A percentile compares a stretch with the other conserved stretches of the same genome.
Evolutionary conservation across 352 stramenopile genomes (phyloP).

Genomic region (Globisporangium solare): DNA sequence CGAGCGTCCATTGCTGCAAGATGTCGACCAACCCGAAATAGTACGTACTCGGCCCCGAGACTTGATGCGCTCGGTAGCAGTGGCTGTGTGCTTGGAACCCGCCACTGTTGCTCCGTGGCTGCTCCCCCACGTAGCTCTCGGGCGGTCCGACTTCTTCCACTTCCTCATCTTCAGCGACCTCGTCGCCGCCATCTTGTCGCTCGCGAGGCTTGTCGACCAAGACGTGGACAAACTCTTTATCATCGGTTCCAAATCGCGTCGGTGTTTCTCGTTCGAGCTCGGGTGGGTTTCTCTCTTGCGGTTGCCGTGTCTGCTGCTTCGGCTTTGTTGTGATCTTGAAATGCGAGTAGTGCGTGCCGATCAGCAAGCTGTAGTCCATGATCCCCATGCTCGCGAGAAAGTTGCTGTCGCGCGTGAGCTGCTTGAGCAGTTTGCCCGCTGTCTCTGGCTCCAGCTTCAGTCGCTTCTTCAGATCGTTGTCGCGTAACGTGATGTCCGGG

Average conservation of each 20-base stretch:
- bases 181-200: slow-evolving; percentile 15
- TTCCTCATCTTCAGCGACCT: background rate
- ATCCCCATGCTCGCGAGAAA: slow-evolving; percentile 81
- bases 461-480: slow-evolving; percentile 86
- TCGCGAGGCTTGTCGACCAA: slow-evolving; percentile 7
- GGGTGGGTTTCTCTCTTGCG: background rate
- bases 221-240: slow-evolving; percentile 38
- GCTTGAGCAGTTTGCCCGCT: slow-evolving; percentile 61
- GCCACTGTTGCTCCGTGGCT: background rate
- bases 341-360: slow-evolving; percentile 83
- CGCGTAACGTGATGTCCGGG: slow-evolving; percentile 72
- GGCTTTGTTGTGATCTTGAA: slow-evolving; percentile 63
- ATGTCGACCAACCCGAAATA: slow-evolving; percentile 90
- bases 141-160: slow-evolving; percentile 4
- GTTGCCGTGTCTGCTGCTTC: slow-evolving; percentile 1
- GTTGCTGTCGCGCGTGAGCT: slow-evolving; percentile 79
- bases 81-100: slow-evolving; percentile 17
- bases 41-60: slow-evolving; percentile 82
- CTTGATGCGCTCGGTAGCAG: slow-evolving; percentile 67
- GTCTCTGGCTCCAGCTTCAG: slow-evolving; percentile 58
- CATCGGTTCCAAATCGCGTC: background rate
- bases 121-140: background rate
- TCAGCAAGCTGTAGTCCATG: slow-evolving; percentile 90
- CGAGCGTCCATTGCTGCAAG: slow-evolving; percentile 82
- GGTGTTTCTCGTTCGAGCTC: slow-evolving; percentile 10